Evolutionary conservation across 2,329 filamentous ascomycete species (phyloP).

Genomic region (Sarocladiaceae sp.): DNA sequence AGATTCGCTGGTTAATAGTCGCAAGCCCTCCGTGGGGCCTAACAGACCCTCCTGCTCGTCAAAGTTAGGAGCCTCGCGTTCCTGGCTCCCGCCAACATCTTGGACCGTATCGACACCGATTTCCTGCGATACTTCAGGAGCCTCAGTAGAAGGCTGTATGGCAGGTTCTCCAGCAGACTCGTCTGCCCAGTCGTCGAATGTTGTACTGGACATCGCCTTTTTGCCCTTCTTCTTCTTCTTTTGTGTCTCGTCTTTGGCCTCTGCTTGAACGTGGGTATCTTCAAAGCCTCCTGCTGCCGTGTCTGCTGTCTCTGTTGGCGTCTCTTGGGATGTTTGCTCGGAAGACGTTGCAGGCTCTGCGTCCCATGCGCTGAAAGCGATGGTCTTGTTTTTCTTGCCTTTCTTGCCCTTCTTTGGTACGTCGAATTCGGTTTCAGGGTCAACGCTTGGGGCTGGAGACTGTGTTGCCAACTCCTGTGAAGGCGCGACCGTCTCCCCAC

Average conservation of each 20-base stretch:
- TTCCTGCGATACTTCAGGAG: not conserved
- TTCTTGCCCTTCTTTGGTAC: conserved; percentile 6
- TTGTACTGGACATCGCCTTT: conserved; percentile 14
- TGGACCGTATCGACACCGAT: not conserved
- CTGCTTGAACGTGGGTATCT: not conserved
- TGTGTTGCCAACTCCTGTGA: not conserved
- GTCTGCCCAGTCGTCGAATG: not conserved
- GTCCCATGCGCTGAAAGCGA: not conserved
- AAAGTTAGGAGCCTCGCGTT: not conserved
- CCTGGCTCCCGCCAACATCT: not conserved
- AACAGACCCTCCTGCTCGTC: no score
- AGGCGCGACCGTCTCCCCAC: not conserved
- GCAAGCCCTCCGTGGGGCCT: not conserved
- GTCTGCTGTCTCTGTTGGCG: not conserved
- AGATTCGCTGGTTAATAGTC: not conserved
- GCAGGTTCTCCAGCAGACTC: conserved; percentile 11
- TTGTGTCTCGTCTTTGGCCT: conserved; percentile 5
- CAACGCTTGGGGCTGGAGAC: not conserved
- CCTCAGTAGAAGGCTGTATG: not conserved
- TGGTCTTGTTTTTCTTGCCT: not conserved
- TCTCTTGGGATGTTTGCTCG: not conserved
- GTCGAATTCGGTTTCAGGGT: conserved; percentile 9
- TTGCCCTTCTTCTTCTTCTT: conserved; percentile 25
- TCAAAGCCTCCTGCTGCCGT: not conserved
- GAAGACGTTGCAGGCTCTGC: not conserved